A percentile compares a stretch with the other conserved stretches of the same genome.
These are phyloP conservation scores for Tremellales sp. DNA, from an alignment of 1,284 basidiomycete species.

Conservation along the genomic window DNA sequence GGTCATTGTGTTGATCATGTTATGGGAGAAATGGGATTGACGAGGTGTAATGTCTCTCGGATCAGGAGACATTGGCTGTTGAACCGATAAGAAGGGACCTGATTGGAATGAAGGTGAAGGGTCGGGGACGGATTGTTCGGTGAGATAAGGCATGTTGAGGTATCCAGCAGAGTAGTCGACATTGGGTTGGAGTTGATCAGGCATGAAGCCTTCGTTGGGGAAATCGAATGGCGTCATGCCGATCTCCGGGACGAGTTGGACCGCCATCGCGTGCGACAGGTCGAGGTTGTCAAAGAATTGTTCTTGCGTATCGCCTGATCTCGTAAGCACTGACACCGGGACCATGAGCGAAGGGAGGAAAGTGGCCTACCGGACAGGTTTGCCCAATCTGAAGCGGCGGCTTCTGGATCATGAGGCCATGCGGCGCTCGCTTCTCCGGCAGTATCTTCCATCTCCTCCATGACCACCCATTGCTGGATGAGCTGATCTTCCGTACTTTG, in stretches of 20 bases:
- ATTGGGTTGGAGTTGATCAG: not conserved
- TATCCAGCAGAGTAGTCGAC: not conserved
- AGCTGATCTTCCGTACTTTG: not conserved
- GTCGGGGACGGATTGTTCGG: slow-evolving; percentile 2
- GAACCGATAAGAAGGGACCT: slow-evolving; percentile 7
- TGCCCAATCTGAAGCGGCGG: not conserved
- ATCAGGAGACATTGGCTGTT: slow-evolving; percentile 10
- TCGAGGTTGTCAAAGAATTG: not conserved
- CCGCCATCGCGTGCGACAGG: not conserved
- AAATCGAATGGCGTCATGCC: not conserved
- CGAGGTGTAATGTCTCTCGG: slow-evolving; percentile 1
- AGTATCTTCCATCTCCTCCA: not conserved
- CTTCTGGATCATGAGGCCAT: not conserved
- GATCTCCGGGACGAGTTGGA: not conserved
- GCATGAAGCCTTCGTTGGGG: not conserved
- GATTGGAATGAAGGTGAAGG: slow-evolving; percentile 1
- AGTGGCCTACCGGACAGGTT: not conserved
- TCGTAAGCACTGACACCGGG: not conserved
- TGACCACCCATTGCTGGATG: not conserved
- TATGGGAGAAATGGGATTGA: not conserved
- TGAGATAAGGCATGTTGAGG: not conserved
- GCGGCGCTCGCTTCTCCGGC: no score
- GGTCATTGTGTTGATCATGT: not conserved
- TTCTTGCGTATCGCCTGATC: not conserved
- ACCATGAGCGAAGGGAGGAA: not conserved